Percentiles rank a stretch among this genome's conserved stretches.
These are phyloP conservation scores for Trichoderma orchidacearum DNA, from an alignment of 495 filamentous ascomycete genomes.

Conservation along the genomic window DNA sequence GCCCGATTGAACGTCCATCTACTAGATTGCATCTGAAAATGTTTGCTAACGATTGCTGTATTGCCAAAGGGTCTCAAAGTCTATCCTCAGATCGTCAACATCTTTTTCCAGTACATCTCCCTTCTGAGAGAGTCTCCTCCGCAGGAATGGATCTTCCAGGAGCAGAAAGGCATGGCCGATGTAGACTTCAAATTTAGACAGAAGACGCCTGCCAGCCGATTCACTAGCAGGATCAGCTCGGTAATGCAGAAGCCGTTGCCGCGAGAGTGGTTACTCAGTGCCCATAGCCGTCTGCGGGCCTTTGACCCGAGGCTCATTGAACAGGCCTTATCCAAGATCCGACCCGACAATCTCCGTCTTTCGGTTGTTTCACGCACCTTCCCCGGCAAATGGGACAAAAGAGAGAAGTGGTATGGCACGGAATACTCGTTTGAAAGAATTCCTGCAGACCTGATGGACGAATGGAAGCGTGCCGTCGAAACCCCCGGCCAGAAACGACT, in stretches of 20 bases:
- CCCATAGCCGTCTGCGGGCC: slow-evolving; percentile 49
- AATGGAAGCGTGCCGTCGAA: slow-evolving; percentile 49
- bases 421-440: slow-evolving; percentile 83
- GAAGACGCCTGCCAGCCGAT: slow-evolving; percentile 77
- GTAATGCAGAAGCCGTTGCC: slow-evolving; percentile 86
- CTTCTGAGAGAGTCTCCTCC: slow-evolving; percentile 70
- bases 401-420: slow-evolving; percentile 97
- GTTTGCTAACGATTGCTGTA: slow-evolving; percentile 5
- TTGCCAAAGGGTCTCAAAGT: slow-evolving; percentile 42
- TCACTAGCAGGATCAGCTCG: slow-evolving; percentile 67
- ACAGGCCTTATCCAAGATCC: slow-evolving; percentile 58
- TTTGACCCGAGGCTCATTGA: slow-evolving; percentile 68
- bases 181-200: slow-evolving; percentile 92
- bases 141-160: slow-evolving; percentile 85
- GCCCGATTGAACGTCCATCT: not conserved
- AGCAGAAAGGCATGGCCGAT: slow-evolving; percentile 77
- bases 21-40: not conserved
- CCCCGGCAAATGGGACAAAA: slow-evolving; percentile 72
- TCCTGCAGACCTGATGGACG: slow-evolving; percentile 55
- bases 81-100: slow-evolving; percentile 77
- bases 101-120: slow-evolving; percentile 87
- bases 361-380: slow-evolving; percentile 68
- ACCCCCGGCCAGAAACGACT: slow-evolving; percentile 45
- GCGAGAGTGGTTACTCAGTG: slow-evolving; percentile 76
- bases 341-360: slow-evolving; percentile 81